Evolutionary conservation across 352 stramenopile genomes (phyloP).

Genomic region (Proteromonas lacertae): DNA sequence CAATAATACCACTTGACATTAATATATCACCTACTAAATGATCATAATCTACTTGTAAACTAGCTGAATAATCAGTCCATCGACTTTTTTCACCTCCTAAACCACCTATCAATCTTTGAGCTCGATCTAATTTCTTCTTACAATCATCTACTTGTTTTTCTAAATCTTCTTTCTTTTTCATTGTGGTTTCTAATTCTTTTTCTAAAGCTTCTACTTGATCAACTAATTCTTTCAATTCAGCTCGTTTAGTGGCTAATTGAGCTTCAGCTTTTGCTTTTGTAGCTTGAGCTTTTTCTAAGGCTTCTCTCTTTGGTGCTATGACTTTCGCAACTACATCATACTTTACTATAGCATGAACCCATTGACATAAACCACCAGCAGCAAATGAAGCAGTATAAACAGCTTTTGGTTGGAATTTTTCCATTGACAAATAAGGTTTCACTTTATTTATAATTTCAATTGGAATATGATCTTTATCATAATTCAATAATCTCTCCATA

Average conservation of each 20-base stretch:
- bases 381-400: constrained; percentile 58
- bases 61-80: constrained; percentile 58
- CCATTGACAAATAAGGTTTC: constrained; percentile 37
- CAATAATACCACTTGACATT: constrained; percentile 11
- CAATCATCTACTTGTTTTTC: constrained; percentile 42
- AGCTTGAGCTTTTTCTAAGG: constrained; percentile 18
- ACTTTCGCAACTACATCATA: constrained; percentile 37
- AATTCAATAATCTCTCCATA: constrained; percentile 37
- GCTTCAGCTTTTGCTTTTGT: constrained; percentile 19
- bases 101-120: constrained; percentile 53
- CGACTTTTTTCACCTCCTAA: constrained; percentile 46
- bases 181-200: constrained; percentile 29
- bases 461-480: constrained; percentile 66
- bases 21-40: constrained; percentile 45
- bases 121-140: constrained; percentile 42
- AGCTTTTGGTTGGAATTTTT: constrained; percentile 43
- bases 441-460: constrained; percentile 29
- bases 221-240: constrained; percentile 31
- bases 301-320: constrained; percentile 30
- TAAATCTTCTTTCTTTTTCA: constrained; percentile 52
- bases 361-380: constrained; percentile 54
- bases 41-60: constrained; percentile 30
- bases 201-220: constrained; percentile 37
- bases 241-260: constrained; percentile 16
- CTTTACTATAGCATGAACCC: constrained; percentile 33